Percentiles rank a stretch among this genome's conserved stretches.
Conservation (phyloP, 768 basidiomycete species). For the Phanerodontia chrysosporium region DNA sequence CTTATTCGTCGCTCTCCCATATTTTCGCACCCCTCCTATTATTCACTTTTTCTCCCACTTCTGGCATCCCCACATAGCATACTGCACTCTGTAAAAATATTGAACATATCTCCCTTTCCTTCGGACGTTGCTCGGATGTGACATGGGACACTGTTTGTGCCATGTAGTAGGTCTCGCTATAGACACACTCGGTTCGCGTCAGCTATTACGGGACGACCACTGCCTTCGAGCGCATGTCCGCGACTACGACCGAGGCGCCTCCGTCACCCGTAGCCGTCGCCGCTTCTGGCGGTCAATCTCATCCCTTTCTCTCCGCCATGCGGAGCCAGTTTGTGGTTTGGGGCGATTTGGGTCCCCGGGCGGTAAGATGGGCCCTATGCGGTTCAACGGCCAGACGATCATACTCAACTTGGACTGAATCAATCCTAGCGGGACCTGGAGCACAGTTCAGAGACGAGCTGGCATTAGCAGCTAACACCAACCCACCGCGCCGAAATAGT, state of each 20-base stretch:
- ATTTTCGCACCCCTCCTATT: neutral
- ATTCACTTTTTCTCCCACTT: neutral
- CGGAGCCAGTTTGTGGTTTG: constrained; percentile 18
- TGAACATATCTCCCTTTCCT: neutral
- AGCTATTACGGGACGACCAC: too few relatives aligned
- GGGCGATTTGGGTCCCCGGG: constrained; percentile 10
- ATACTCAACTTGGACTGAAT: constrained; percentile 25
- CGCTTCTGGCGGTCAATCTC: constrained; percentile 36
- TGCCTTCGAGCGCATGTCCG: too few relatives aligned
- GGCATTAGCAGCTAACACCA: neutral
- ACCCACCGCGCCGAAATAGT: constrained; percentile 65
- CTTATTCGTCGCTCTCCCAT: constrained; percentile 1
- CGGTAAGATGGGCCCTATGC: constrained; percentile 23
- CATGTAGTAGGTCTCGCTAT: neutral
- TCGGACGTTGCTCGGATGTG: neutral
- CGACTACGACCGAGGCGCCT: neutral
- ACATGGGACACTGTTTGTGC: constrained; percentile 1
- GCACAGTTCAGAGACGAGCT: neutral
- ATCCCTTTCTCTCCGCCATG: constrained; percentile 31
- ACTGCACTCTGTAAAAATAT: constrained; percentile 10
- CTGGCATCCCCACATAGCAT: constrained; percentile 5
- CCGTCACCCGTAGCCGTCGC: constrained; percentile 35
- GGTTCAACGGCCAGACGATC: constrained; percentile 27
- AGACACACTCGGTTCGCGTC: neutral
- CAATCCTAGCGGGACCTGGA: constrained; percentile 25